Percentiles rank a stretch among this genome's conserved stretches.
Evolutionary conservation across 257 asterid species (phyloP).

Genomic region (Solanum etuberosum): DNA sequence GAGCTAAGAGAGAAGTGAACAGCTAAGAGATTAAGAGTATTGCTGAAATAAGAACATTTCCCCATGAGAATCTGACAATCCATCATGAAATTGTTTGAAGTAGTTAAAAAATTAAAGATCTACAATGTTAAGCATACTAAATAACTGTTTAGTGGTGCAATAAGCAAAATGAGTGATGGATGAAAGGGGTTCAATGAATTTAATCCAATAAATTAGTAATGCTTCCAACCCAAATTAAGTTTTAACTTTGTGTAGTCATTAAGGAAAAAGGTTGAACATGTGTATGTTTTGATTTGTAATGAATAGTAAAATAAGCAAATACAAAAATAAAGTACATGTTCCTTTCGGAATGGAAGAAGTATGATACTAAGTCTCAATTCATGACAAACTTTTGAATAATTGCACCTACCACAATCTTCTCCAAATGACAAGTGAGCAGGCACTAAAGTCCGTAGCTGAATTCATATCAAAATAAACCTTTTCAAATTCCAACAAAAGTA

Average conservation of each 20-base stretch:
- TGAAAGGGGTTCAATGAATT: background rate
- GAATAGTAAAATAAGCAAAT: background rate
- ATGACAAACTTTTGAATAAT: background rate
- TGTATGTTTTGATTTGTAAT: background rate
- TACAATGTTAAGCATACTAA: background rate
- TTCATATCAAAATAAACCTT: constrained; percentile 9
- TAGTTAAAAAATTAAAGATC: background rate
- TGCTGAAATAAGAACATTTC: background rate
- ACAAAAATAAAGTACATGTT: background rate
- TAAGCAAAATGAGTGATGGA: background rate
- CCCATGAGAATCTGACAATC: background rate
- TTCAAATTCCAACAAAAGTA: background rate
- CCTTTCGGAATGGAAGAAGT: background rate
- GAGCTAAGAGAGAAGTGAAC: background rate
- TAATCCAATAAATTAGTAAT: background rate
- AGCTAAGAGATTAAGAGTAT: background rate
- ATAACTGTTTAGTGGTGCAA: background rate
- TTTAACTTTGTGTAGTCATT: background rate
- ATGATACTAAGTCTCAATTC: background rate
- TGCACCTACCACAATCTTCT: constrained; percentile 73
- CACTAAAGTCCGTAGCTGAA: constrained; percentile 68
- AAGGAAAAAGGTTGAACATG: background rate
- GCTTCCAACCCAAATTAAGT: background rate
- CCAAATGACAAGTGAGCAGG: constrained; percentile 72
- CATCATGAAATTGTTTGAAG: background rate